Evolutionary conservation across 2,329 filamentous ascomycete genomes (phyloP).

Genomic region (Trichoderma gracile): DNA sequence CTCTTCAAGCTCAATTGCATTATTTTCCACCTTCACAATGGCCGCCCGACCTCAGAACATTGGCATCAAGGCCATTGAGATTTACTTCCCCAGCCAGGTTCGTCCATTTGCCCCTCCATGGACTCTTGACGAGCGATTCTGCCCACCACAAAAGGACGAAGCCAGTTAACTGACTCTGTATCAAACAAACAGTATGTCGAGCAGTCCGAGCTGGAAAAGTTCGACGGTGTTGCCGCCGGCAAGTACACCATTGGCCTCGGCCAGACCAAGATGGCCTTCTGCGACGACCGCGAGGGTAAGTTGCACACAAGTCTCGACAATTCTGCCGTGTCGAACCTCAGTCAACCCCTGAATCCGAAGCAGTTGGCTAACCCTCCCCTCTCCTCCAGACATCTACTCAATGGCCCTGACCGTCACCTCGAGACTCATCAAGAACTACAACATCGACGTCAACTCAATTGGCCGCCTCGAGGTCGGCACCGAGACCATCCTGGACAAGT

Average conservation of each 20-base stretch:
- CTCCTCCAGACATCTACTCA: slow-evolving; percentile 77
- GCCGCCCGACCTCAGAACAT: slow-evolving; percentile 79
- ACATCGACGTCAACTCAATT: slow-evolving; percentile 74
- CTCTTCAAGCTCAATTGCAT: not conserved
- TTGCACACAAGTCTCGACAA: slow-evolving; percentile 59
- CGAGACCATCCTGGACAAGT: slow-evolving; percentile 85
- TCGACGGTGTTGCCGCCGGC: slow-evolving; percentile 77
- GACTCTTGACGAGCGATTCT: slow-evolving; percentile 8
- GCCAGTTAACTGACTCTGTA: slow-evolving; percentile 14
- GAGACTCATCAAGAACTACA: slow-evolving; percentile 79
- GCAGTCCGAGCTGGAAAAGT: slow-evolving; percentile 79
- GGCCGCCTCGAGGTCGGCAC: slow-evolving; percentile 83
- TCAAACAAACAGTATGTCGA: slow-evolving; percentile 71
- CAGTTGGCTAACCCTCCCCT: not conserved
- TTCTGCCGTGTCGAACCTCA: not conserved
- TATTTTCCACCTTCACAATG: slow-evolving; percentile 51
- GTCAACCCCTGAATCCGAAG: slow-evolving; percentile 11
- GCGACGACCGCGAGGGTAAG: slow-evolving; percentile 83
- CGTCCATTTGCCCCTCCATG: slow-evolving; percentile 34
- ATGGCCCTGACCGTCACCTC: slow-evolving; percentile 76
- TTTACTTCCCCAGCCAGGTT: slow-evolving; percentile 86
- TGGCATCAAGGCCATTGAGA: slow-evolving; percentile 90
- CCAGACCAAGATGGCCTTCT: slow-evolving; percentile 91
- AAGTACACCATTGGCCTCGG: slow-evolving; percentile 92
- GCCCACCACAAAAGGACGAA: not conserved